phyloP scores from a whole-genome alignment of 352 stramenopile genomes.

The Phytophthora quininea region DNA sequence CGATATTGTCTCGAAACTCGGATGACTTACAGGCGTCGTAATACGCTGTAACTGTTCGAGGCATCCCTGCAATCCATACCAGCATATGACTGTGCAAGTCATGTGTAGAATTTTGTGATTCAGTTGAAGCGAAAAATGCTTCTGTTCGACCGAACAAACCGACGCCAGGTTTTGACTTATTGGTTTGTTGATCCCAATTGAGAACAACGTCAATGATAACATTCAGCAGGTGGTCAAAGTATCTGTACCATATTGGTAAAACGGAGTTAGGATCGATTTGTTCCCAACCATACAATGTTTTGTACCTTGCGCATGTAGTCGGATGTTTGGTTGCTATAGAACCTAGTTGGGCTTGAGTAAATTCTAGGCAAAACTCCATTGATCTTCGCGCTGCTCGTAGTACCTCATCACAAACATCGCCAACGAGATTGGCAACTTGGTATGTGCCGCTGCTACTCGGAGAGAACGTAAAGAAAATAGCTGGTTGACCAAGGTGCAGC shows the following conservation, averaged over 20 bases:
- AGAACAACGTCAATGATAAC: constrained; percentile 4
- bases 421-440: background rate
- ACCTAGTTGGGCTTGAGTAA: constrained; percentile 5
- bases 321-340: constrained; percentile 3
- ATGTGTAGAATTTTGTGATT: constrained; percentile 8
- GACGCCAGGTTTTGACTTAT: background rate
- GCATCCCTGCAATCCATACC: constrained; percentile 6
- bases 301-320: constrained; percentile 5
- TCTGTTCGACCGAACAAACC: constrained; percentile 2
- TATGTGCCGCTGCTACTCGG: constrained; percentile 4
- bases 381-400: background rate
- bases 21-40: constrained; percentile 1
- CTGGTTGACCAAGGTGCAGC: background rate
- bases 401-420: background rate
- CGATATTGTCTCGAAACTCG: background rate
- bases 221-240: constrained; percentile 9
- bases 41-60: background rate
- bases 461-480: constrained; percentile 11
- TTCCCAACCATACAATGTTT: too few species aligned
- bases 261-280: too few species aligned
- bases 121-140: constrained; percentile 1
- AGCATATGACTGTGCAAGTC: constrained; percentile 12
- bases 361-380: constrained; percentile 1
- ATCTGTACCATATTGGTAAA: background rate
- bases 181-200: constrained; percentile 8